Conservation (phyloP, 139 green algal species). For the Asterochloris erici region DNA sequence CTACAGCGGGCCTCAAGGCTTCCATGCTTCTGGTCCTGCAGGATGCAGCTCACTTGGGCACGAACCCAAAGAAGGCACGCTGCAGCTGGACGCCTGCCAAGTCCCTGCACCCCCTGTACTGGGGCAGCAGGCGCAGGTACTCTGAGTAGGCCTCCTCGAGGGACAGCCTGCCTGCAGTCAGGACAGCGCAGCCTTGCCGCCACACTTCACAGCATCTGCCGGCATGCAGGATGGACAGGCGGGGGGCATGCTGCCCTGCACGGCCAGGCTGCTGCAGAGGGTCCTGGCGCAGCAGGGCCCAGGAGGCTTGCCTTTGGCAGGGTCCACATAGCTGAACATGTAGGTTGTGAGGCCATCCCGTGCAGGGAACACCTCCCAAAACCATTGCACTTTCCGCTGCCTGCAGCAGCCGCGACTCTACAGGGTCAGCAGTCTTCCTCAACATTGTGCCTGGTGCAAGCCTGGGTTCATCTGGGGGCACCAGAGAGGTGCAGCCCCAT, state of each 20-base stretch:
- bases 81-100: conserved; percentile 70
- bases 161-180: conserved; percentile 19
- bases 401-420: not conserved
- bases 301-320: conserved; percentile 17
- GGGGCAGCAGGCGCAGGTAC: conserved; percentile 87
- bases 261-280: not conserved
- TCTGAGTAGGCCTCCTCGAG: conserved; percentile 78
- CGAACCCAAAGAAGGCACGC: conserved; percentile 89
- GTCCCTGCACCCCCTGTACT: conserved; percentile 56
- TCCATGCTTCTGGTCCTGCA: too few species aligned
- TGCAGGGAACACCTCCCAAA: conserved; percentile 50
- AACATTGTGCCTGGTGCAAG: too few species aligned
- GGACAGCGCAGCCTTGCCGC: not conserved
- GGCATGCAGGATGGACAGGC: not conserved
- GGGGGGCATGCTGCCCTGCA: not conserved
- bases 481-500: too few species aligned
- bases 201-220: not conserved
- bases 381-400: conserved; percentile 60
- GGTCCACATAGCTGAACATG: conserved; percentile 74
- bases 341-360: conserved; percentile 24
- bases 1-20: too few species aligned
- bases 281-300: not conserved
- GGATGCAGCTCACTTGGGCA: conserved; percentile 61
- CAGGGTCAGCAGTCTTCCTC: too few species aligned
- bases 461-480: too few species aligned